phyloP scores from a whole-genome alignment of 306 rosid species.

The Biancaea sappan region DNA sequence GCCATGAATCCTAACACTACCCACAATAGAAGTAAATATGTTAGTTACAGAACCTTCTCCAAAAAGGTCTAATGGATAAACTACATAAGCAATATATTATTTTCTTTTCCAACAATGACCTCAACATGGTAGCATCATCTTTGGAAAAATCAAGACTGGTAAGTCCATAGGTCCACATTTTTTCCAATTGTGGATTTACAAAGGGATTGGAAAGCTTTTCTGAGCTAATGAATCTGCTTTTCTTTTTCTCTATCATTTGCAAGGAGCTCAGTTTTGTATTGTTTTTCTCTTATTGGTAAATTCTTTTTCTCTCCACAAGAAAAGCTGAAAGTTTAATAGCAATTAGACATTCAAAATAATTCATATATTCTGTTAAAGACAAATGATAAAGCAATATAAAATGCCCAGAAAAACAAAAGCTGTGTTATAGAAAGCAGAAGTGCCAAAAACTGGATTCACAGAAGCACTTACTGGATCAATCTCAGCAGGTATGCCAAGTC shows the following conservation, averaged over 20 bases:
- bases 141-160: no score
- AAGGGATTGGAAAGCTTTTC: neutral
- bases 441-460: constrained; percentile 22
- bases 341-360: constrained; percentile 9
- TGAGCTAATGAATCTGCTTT: neutral
- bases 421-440: constrained; percentile 13
- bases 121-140: no score
- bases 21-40: no score
- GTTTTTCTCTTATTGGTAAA: no score
- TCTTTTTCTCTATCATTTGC: no score
- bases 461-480: constrained; percentile 78
- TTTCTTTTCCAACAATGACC: no score
- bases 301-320: neutral
- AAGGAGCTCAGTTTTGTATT: neutral
- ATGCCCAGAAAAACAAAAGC: constrained; percentile 21
- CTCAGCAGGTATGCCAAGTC: constrained; percentile 61
- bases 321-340: neutral
- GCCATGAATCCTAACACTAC: no score
- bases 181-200: neutral
- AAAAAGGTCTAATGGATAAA: no score
- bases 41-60: no score
- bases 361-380: neutral
- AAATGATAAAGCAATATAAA: constrained; percentile 9
- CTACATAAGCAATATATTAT: no score
- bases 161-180: no score